A percentile compares a stretch with the other conserved stretches of the same genome.
phyloP scores from a whole-genome alignment of 2,329 filamentous ascomycete species.

The Trichoderma citrinoviride region DNA sequence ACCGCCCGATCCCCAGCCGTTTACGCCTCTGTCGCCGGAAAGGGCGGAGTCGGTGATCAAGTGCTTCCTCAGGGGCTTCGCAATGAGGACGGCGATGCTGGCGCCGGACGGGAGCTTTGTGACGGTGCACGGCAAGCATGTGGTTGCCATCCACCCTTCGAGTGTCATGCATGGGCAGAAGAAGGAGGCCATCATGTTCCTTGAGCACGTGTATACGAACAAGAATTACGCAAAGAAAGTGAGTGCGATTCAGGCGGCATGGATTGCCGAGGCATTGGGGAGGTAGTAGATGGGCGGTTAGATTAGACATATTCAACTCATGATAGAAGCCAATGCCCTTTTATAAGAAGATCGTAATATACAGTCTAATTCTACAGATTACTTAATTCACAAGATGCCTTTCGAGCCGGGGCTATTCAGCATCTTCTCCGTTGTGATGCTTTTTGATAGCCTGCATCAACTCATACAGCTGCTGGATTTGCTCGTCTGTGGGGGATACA shows the following conservation, averaged over 20 bases:
- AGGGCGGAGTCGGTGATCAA: constrained; percentile 53
- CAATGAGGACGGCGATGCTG: constrained; percentile 58
- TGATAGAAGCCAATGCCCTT: neutral
- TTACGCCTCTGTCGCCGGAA: constrained; percentile 53
- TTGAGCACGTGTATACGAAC: constrained; percentile 64
- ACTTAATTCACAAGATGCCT: neutral
- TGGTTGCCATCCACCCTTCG: constrained; percentile 60
- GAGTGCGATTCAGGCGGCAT: constrained; percentile 57
- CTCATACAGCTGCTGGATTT: constrained; percentile 90
- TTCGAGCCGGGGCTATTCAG: constrained; percentile 23
- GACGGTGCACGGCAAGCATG: constrained; percentile 58
- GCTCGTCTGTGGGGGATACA: constrained; percentile 65
- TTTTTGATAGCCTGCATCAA: constrained; percentile 78
- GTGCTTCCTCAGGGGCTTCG: constrained; percentile 62
- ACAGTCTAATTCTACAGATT: neutral
- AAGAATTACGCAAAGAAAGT: constrained; percentile 68
- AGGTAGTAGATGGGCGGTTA: constrained; percentile 25
- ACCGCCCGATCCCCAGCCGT: constrained; percentile 54
- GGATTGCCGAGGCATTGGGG: constrained; percentile 54
- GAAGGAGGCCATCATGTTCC: constrained; percentile 65
- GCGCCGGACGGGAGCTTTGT: constrained; percentile 60
- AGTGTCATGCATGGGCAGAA: constrained; percentile 62
- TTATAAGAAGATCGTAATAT: neutral
- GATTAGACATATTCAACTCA: neutral
- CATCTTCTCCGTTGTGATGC: constrained; percentile 29